Evolutionary conservation across 2,329 filamentous ascomycete species (phyloP), one percentile per base, ranked within the genome.

Genomic region (Parafenestella ontariensis): DNA sequence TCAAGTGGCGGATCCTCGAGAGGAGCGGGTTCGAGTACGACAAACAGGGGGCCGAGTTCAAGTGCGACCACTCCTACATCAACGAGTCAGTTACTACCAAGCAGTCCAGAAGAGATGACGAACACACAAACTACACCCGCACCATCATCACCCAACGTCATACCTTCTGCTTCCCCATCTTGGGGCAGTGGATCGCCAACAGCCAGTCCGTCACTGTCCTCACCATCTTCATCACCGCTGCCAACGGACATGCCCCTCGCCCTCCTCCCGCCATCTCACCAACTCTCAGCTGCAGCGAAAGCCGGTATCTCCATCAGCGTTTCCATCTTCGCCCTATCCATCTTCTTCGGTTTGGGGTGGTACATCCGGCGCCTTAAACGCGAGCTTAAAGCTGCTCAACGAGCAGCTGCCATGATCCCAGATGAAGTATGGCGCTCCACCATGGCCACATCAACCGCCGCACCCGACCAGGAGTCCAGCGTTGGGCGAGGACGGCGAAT

Each of bases 341-440:
- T 64, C 45, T 60, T 65, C 43, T 15, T 61, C 20, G 28, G 49
- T 10, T 52, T 64, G 1, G 56, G 39, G n/a, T 59, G 64, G 54
- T 70, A 70, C 55, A 70, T 69, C 45, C 60, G 63, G 2, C 66
- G 62, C 18, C 37, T 70, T 13, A 70, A 67, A 51, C 60, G 60
- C 47, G 59, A 65, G 11, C 57, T 66, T 5, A 33, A 28, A n/a
- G 49, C 52, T 15, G 65, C 59, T 5, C 57, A 68, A 52, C 61
- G 52, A 17, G 60, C 58, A 4, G 48, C 48, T 5, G 59, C 59
- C 24, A 47, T 55, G 5, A 46, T 60, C n/a, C 54, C 63, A 2
- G 58, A 66, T 15, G 45, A 46, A 10, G 51, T 55, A 3, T 56
- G 59, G 49, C 48, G 53, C 4, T 44, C 54, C 2, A 51, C 40